These are phyloP conservation scores for Lentinula boryana DNA, from an alignment of 768 basidiomycete species.

Conservation along the genomic window DNA sequence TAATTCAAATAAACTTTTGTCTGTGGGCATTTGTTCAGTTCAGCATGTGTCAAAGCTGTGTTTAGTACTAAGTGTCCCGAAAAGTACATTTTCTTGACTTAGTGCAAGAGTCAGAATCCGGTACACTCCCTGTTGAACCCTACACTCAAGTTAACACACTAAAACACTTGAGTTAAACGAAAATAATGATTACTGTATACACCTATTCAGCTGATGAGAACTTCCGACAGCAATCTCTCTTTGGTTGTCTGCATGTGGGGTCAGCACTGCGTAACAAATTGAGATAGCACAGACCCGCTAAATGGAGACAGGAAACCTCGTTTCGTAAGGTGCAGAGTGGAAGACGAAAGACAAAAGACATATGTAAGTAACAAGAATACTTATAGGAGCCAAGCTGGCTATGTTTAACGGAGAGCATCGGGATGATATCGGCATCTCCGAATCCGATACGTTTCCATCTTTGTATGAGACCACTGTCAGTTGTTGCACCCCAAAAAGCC, in stretches of 20 bases:
- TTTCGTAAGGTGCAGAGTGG: no score
- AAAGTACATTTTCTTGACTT: background rate
- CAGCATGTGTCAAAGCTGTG: background rate
- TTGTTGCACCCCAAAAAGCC: background rate
- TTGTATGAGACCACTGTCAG: background rate
- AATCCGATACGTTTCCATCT: background rate
- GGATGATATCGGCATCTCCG: no score
- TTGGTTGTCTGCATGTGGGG: background rate
- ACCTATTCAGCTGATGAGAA: background rate
- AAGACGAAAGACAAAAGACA: no score
- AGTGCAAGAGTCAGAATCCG: no score
- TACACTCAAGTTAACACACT: no score
- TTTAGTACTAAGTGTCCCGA: background rate
- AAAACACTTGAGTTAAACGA: background rate
- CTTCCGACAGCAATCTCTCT: no score
- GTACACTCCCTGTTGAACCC: no score
- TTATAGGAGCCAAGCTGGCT: no score
- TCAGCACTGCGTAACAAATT: background rate
- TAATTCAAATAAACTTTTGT: background rate
- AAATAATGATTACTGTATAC: background rate
- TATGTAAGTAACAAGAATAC: no score
- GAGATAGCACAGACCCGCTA: background rate
- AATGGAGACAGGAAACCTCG: background rate
- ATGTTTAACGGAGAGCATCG: no score
- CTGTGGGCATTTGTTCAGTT: no score